Conservation (phyloP, 148 eudicot species). For the Chenopodium album region DNA sequence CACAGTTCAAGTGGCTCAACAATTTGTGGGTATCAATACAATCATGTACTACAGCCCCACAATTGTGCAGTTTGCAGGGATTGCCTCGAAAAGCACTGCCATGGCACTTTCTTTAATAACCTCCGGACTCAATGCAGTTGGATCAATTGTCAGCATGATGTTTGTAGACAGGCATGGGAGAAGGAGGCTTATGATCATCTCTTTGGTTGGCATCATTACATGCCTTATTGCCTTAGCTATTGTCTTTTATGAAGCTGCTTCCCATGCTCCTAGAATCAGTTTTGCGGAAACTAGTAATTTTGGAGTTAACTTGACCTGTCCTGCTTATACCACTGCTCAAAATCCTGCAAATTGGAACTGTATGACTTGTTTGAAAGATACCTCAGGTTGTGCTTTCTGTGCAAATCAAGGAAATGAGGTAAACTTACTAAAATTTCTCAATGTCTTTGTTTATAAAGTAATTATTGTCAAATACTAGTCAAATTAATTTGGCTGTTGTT, state of each 20-base stretch:
- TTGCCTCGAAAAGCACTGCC: constrained; percentile 77
- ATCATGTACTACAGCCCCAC: constrained; percentile 91
- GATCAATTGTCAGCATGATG: constrained; percentile 70
- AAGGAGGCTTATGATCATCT: constrained; percentile 71
- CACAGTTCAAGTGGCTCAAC: constrained; percentile 86
- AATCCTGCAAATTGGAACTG: constrained; percentile 61
- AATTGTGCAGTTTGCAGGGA: constrained; percentile 83
- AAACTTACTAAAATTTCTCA: constrained; percentile 11
- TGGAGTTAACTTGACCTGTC: constrained; percentile 64
- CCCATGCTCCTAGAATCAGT: constrained; percentile 53
- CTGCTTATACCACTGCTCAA: constrained; percentile 34
- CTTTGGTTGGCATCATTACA: constrained; percentile 67
- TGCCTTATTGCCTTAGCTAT: constrained; percentile 55
- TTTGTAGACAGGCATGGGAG: constrained; percentile 82
- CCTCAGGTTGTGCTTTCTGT: constrained; percentile 65
- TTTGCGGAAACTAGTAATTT: constrained; percentile 49
- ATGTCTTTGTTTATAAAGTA: too few species aligned
- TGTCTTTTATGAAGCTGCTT: constrained; percentile 54
- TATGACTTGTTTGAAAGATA: constrained; percentile 67
- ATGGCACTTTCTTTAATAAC: constrained; percentile 83
- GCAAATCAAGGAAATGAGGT: constrained; percentile 50
- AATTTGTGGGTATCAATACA: constrained; percentile 80
- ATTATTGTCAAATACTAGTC: too few species aligned
- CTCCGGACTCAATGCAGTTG: constrained; percentile 72
- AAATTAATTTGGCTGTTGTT: too few species aligned